Evolutionary conservation across 371 early-diverging fungal species (phyloP).

Genomic region (Mucor indicus): DNA sequence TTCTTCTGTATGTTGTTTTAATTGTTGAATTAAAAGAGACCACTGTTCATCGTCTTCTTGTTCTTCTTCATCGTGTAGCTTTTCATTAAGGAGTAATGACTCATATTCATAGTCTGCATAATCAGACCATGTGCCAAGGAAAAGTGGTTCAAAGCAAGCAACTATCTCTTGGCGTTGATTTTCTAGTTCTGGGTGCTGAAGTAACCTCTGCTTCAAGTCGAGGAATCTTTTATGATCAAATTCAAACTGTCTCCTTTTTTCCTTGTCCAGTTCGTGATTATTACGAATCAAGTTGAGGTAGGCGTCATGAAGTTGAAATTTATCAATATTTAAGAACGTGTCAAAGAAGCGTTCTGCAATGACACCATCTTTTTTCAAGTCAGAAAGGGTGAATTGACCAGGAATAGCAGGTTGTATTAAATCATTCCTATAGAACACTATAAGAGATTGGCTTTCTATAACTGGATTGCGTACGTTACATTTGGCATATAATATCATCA

Average conservation of each 20-base stretch:
- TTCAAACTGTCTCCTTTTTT: slow-evolving; percentile 7
- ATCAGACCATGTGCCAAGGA: slow-evolving; percentile 14
- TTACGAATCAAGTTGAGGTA: slow-evolving; percentile 33
- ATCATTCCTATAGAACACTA: slow-evolving; percentile 33
- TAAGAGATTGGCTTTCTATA: slow-evolving; percentile 16
- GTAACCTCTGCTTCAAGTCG: too few species aligned
- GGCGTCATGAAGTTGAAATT: slow-evolving; percentile 44
- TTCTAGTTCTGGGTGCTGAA: too few species aligned
- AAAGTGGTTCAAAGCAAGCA: not conserved
- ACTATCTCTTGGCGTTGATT: not conserved
- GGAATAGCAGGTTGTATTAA: slow-evolving; percentile 37
- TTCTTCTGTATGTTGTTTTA: not conserved
- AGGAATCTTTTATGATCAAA: too few species aligned
- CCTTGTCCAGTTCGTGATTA: slow-evolving; percentile 27
- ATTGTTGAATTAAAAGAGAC: too few species aligned
- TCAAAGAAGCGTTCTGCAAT: slow-evolving; percentile 51
- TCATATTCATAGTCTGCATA: slow-evolving; percentile 21
- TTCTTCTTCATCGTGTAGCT: slow-evolving; percentile 1
- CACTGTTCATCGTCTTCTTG: not conserved
- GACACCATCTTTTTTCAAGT: slow-evolving; percentile 40
- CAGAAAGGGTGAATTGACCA: slow-evolving; percentile 35
- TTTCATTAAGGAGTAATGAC: slow-evolving; percentile 11
- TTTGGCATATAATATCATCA: slow-evolving; percentile 46
- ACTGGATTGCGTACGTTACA: slow-evolving; percentile 17
- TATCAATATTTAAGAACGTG: slow-evolving; percentile 44